Evolutionary conservation across 495 filamentous ascomycete genomes (phyloP).

Genomic region (Daldinia concentrica): DNA sequence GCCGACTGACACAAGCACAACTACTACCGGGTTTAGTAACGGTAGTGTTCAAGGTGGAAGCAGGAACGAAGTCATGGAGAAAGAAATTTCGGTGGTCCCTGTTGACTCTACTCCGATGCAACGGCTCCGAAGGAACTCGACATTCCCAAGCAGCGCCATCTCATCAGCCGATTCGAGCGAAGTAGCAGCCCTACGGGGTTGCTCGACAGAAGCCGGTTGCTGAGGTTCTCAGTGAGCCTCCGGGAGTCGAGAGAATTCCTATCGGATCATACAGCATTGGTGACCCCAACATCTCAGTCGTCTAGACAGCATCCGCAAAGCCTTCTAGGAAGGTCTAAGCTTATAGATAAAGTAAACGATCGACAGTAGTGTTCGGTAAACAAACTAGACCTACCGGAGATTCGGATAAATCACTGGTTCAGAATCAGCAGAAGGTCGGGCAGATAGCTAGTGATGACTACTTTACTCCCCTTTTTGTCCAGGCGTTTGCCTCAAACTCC

Average conservation of each 20-base stretch:
- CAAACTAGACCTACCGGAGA: constrained; percentile 50
- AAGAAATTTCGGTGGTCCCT: constrained; percentile 28
- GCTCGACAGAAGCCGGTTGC: constrained; percentile 77
- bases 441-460: constrained; percentile 70
- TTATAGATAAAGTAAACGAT: constrained; percentile 71
- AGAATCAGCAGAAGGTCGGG: constrained; percentile 49
- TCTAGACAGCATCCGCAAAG: constrained; percentile 45
- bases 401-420: constrained; percentile 44
- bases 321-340: constrained; percentile 65
- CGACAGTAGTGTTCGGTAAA: constrained; percentile 83
- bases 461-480: constrained; percentile 80
- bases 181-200: constrained; percentile 70
- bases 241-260: constrained; percentile 53
- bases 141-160: constrained; percentile 33
- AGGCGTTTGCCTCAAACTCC: constrained; percentile 69
- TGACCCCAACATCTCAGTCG: constrained; percentile 53
- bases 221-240: constrained; percentile 73
- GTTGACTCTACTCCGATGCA: constrained; percentile 13
- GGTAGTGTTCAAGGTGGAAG: constrained; percentile 1
- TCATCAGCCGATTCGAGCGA: constrained; percentile 49
- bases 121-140: constrained; percentile 24
- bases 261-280: constrained; percentile 45
- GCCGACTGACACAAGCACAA: constrained; percentile 1
- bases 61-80: constrained; percentile 10
- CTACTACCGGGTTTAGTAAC: background rate